phyloP scores from a whole-genome alignment of 768 basidiomycete species.

The Naematelia encephala region DNA sequence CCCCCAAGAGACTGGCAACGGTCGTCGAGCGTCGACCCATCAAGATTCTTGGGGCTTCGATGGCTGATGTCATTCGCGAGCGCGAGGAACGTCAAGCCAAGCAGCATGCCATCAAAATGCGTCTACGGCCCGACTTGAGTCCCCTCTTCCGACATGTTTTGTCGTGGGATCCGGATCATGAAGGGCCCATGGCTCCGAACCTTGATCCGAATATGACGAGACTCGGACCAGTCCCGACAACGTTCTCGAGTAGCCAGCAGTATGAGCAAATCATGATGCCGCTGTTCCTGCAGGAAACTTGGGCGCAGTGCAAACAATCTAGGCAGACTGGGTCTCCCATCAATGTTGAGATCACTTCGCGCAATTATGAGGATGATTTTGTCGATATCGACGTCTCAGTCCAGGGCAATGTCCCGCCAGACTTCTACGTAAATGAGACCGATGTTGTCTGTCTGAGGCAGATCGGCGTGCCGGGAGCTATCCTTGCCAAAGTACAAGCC shows the following conservation, averaged over 20 bases:
- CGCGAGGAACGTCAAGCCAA: constrained; percentile 61
- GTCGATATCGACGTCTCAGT: constrained; percentile 72
- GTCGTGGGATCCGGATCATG: constrained; percentile 79
- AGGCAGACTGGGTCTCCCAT: constrained; percentile 61
- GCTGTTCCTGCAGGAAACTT: constrained; percentile 79
- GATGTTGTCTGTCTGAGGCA: constrained; percentile 79
- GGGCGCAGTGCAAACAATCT: constrained; percentile 78
- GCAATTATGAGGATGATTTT: constrained; percentile 75
- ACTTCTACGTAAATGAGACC: constrained; percentile 73
- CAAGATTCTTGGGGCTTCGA: constrained; percentile 21
- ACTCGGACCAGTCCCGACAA: constrained; percentile 59
- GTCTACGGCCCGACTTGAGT: constrained; percentile 78
- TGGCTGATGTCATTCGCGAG: constrained; percentile 35
- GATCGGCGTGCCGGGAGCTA: constrained; percentile 55
- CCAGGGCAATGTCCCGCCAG: constrained; percentile 59
- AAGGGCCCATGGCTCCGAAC: constrained; percentile 54
- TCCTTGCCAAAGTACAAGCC: constrained; percentile 69
- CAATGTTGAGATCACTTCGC: constrained; percentile 62
- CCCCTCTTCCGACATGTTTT: constrained; percentile 72
- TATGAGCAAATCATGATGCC: constrained; percentile 79
- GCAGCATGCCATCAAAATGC: constrained; percentile 61
- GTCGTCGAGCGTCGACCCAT: constrained; percentile 28
- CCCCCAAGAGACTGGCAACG: constrained; percentile 54
- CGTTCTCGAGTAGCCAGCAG: constrained; percentile 63
- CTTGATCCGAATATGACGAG: constrained; percentile 59